Base-by-base conservation (phyloP, 2,329 filamentous ascomycete species). In the Cladorrhinum sp. region DNA sequence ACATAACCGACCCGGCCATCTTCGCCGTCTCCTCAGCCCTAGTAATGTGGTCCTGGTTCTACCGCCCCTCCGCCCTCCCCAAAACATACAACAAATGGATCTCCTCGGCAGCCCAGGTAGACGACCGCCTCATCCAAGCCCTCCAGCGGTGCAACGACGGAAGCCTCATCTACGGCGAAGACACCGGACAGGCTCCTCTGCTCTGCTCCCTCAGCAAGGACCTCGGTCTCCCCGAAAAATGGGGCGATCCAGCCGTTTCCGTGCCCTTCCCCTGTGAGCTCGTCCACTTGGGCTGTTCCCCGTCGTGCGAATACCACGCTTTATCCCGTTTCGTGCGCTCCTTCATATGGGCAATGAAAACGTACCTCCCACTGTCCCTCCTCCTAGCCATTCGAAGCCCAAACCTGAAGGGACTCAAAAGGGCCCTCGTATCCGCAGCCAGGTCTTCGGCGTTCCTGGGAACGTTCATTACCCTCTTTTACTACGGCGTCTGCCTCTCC, bases 11-110 rank as follows among this genome's bases (percentile, higher is more conserved):
- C 70, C 84, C 90, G 3, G 75, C 83, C 5, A 76, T 93, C 18
- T 96, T 96, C 73, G 85, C 88, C 50, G 73, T 82, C 33, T 92
- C 90, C 20, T 86, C 84, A 42, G 88, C 87, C 21, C 76, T 91
- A 39, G 87, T 96, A 66, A 96, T 96, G 92, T 94, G 90, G 88
- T 84, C 90, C 18, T 96, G 90, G 90, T 88, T 96, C 72, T 96
- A 94, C 76, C 73, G 79, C 9, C 90, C 91, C 0, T 80, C 84
- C 36, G 81, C 84, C 20, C 81, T 96, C 1, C 92, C 92, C 1
- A 80, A 77, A 26, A 82, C 87, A 46, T 96, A 96, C 76, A 88
- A 86, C 68, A 88, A 86, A 71, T 96, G 92, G 91, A 95, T 96
- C 67, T 85, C 82, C 46, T 86, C 87, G 21, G 89, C 88, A 2